Evolutionary conservation across 805 yeast species (phyloP).

Genomic region (Candida golubevii): DNA sequence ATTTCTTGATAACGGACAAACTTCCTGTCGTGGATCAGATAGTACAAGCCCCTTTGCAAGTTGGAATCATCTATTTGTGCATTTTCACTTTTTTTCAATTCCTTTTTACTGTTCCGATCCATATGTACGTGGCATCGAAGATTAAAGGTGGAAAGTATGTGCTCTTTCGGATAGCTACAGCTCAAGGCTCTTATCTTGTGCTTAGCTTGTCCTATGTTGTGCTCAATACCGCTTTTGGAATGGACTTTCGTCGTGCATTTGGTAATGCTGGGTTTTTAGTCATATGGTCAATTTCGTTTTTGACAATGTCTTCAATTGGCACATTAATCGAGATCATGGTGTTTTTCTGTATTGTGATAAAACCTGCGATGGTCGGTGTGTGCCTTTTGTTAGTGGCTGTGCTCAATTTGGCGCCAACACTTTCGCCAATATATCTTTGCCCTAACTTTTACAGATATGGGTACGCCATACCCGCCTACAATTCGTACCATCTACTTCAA

Average conservation of each 20-base stretch:
- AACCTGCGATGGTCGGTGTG: conserved; percentile 28
- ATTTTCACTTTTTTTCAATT: conserved; percentile 34
- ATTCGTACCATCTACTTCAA: conserved; percentile 28
- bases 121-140: conserved; percentile 24
- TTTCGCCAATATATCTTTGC: conserved; percentile 28
- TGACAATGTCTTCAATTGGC: conserved; percentile 30
- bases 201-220: conserved; percentile 26
- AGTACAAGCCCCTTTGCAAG: conserved; percentile 29
- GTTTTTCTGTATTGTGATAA: conserved; percentile 20
- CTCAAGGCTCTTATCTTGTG: conserved; percentile 27
- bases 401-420: conserved; percentile 27
- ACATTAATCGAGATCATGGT: conserved; percentile 26
- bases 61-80: conserved; percentile 31
- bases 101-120: conserved; percentile 24
- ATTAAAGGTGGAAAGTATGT: conserved; percentile 25
- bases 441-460: conserved; percentile 34
- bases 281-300: conserved; percentile 28
- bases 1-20: conserved; percentile 20
- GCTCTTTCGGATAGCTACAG: conserved; percentile 20
- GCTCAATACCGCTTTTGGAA: conserved; percentile 28
- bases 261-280: conserved; percentile 33
- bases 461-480: conserved; percentile 33
- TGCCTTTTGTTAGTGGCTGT: conserved; percentile 26
- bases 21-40: conserved; percentile 23
- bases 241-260: conserved; percentile 19